Conservation (phyloP, 805 yeast species). For the Diddensiella caesifluorescens region DNA sequence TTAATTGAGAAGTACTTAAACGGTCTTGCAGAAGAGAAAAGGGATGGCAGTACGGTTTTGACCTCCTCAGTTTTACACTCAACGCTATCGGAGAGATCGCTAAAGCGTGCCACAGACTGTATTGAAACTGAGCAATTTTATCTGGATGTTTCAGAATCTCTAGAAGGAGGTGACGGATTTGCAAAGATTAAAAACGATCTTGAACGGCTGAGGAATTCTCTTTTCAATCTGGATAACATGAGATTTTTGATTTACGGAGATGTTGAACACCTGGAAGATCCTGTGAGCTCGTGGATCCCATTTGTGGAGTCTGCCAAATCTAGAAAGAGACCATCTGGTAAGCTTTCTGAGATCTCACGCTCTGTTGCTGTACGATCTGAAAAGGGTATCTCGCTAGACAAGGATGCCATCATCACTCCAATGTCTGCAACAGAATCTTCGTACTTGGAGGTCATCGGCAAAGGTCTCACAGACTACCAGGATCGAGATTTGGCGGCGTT, state of each 20-base stretch:
- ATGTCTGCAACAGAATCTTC: constrained; percentile 85
- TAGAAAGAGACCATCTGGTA: background rate
- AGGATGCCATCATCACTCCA: constrained; percentile 56
- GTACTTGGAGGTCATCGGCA: constrained; percentile 54
- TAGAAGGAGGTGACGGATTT: constrained; percentile 48
- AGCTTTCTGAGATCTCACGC: constrained; percentile 33
- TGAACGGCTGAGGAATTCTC: constrained; percentile 44
- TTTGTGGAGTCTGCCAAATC: constrained; percentile 27
- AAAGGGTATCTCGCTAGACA: constrained; percentile 48
- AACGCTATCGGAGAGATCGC: constrained; percentile 53
- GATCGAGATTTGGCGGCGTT: constrained; percentile 64
- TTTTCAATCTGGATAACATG: constrained; percentile 55
- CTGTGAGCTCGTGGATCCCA: constrained; percentile 55
- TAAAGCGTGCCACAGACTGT: constrained; percentile 60
- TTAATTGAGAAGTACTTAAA: constrained; percentile 58
- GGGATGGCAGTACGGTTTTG: constrained; percentile 61
- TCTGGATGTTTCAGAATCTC: constrained; percentile 41
- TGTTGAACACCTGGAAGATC: constrained; percentile 43
- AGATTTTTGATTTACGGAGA: constrained; percentile 72
- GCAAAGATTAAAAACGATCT: constrained; percentile 44
- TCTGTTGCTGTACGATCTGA: constrained; percentile 47
- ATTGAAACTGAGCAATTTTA: constrained; percentile 57
- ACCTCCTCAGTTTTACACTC: constrained; percentile 53
- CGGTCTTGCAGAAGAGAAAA: constrained; percentile 54
- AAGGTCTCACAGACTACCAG: constrained; percentile 50